Evolutionary conservation across 2,329 filamentous ascomycete species (phyloP), one percentile per base, ranked within the genome.

Genomic region (Sclerotinia minor): DNA sequence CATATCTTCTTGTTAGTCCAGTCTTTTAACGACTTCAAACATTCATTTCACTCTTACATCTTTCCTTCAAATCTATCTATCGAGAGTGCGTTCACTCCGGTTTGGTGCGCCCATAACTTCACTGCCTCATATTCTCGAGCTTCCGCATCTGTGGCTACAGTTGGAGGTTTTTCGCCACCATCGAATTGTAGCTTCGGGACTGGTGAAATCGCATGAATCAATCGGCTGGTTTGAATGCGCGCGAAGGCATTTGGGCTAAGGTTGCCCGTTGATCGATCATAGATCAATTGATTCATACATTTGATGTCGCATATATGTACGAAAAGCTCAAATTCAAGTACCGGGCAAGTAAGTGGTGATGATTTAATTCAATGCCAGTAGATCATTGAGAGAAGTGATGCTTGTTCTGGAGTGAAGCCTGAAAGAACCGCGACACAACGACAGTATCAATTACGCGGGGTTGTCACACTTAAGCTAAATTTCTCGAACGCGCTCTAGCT

Each of bases 61-160:
- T 88, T 83, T 3, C 91, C 92, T 71, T 95, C 91, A 75, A 95
- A 68, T 50, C 61, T 92, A 75, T 97, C 94, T 50, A 97, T 84
- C 0, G 90, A 88, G 52, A 97, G 81, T 50, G 89, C 87, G 75
- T 90, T 95, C 49, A 94, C 91, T 19, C 93, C 93, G 5, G 91
- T 86, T 65, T 86, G 84, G 78, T 97, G 93, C 1, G 92, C 91
- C 82, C 84, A 84, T 69, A 79, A 60, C 75, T 70, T 65, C 21
- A 54, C 41, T 8, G 65, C 32, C 32, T 57, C 50, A 19, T 41
- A 44, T 29, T 49, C n/a, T 41, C 69, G 44, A 44, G 61, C 57
- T 32, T 67, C 41, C 47, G 41, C 44, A 17, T 41, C 60, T 32
- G 26, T 53, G 53, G 13, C 47, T 29, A 65, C 58, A 38, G 21